Evolutionary conservation across 371 early-diverging fungal genomes (phyloP).

Genomic region (Actinomucor elegans): DNA sequence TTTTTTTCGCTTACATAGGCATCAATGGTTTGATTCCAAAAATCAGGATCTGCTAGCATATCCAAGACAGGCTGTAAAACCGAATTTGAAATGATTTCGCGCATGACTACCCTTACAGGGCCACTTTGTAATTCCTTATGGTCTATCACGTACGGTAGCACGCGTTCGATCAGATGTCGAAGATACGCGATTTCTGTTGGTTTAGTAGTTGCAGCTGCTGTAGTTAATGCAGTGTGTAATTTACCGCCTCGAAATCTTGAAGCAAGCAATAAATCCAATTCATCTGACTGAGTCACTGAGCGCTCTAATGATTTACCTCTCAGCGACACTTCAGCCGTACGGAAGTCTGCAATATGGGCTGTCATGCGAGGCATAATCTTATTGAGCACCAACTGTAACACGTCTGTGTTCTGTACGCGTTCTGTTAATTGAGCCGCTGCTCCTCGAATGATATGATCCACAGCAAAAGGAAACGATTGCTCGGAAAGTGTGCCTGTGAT

Average conservation of each 20-base stretch:
- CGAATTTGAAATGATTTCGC: slow-evolving; percentile 74
- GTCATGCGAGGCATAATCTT: slow-evolving; percentile 68
- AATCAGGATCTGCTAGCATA: slow-evolving; percentile 80
- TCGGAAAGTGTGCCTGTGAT: slow-evolving; percentile 33
- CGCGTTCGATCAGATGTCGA: slow-evolving; percentile 58
- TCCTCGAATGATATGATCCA: slow-evolving; percentile 49
- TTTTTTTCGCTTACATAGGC: slow-evolving; percentile 43
- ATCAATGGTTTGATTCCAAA: slow-evolving; percentile 78
- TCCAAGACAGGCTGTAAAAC: slow-evolving; percentile 73
- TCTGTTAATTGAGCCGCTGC: slow-evolving; percentile 32
- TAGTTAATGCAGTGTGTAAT: slow-evolving; percentile 62
- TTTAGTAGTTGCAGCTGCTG: slow-evolving; percentile 46
- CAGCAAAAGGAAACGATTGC: slow-evolving; percentile 34
- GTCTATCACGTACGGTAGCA: slow-evolving; percentile 65
- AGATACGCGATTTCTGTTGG: slow-evolving; percentile 66
- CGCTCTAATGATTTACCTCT: slow-evolving; percentile 56
- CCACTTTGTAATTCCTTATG: slow-evolving; percentile 54
- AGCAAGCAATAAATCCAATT: slow-evolving; percentile 63
- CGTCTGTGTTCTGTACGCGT: slow-evolving; percentile 58
- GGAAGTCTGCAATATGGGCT: slow-evolving; percentile 67
- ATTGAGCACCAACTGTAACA: slow-evolving; percentile 56
- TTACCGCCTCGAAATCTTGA: slow-evolving; percentile 59
- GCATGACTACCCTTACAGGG: slow-evolving; percentile 61
- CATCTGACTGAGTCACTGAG: slow-evolving; percentile 56
- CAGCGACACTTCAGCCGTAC: slow-evolving; percentile 62